Conservation (phyloP, 768 basidiomycete species). For the Macrolepiota dolichaula region DNA sequence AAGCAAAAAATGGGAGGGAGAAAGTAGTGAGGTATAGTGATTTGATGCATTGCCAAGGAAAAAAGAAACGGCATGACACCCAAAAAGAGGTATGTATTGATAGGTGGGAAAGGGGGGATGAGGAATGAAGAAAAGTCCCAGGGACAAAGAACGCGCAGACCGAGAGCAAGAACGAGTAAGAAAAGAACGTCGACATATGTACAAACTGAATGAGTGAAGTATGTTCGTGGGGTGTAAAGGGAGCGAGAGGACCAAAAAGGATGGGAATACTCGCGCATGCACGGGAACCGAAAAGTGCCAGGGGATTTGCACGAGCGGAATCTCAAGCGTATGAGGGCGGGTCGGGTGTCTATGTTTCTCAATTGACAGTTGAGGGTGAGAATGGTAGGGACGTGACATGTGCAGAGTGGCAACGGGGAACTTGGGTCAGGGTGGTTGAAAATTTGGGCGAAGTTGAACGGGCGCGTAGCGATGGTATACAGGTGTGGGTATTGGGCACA, state of each 20-base stretch:
- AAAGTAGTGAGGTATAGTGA: conserved; percentile 4
- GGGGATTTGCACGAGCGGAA: not conserved
- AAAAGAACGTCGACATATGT: conserved; percentile 16
- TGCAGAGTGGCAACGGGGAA: not conserved
- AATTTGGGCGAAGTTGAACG: not conserved
- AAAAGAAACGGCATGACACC: conserved; percentile 13
- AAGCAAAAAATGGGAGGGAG: not conserved
- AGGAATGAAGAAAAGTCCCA: conserved; percentile 13
- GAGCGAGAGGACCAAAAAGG: not conserved
- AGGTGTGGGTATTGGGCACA: not conserved
- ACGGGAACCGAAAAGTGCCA: conserved; percentile 5
- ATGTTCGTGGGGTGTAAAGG: conserved; percentile 1
- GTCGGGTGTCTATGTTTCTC: conserved; percentile 6
- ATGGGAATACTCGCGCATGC: not conserved
- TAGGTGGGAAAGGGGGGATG: conserved; percentile 11
- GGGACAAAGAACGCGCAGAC: conserved; percentile 5
- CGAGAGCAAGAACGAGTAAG: conserved; percentile 10
- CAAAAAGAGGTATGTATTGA: conserved; percentile 10
- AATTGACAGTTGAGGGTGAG: not conserved
- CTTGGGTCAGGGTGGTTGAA: not conserved
- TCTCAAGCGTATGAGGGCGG: not conserved
- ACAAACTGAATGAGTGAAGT: conserved; percentile 11
- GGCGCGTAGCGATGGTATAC: not conserved
- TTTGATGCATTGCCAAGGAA: conserved; percentile 6
- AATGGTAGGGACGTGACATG: not conserved